Evolutionary conservation across 208 protist genomes (phyloP).

Genomic region (Kentomonas sorsogonicus): DNA sequence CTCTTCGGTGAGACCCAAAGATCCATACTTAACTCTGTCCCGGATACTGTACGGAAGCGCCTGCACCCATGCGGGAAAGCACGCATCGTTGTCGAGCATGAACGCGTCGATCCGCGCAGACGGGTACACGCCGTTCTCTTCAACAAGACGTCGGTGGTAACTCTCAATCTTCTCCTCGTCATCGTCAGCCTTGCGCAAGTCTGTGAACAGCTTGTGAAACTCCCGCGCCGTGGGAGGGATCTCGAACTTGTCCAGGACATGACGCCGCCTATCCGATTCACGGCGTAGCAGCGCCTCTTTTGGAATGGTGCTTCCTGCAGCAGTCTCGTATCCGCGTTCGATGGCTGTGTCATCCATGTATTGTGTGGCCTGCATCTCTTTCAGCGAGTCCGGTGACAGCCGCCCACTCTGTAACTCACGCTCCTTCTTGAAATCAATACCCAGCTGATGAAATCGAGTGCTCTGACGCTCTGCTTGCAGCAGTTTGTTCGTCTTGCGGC

Average conservation of each 20-base stretch:
- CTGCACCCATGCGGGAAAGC: constrained; percentile 82
- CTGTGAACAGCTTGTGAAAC: constrained; percentile 58
- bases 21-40: constrained; percentile 86
- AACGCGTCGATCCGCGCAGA: constrained; percentile 73
- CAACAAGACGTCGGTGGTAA: constrained; percentile 61
- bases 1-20: constrained; percentile 80
- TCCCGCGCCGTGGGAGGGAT: constrained; percentile 64
- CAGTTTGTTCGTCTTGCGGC: constrained; percentile 34
- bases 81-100: constrained; percentile 82
- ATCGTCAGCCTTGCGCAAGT: constrained; percentile 42
- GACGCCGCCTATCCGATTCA: constrained; percentile 63
- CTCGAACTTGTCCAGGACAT: constrained; percentile 73
- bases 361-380: constrained; percentile 28
- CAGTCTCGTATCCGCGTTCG: background rate
- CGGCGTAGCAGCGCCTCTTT: constrained; percentile 50
- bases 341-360: constrained; percentile 32
- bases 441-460: constrained; percentile 22
- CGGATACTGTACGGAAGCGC: constrained; percentile 79
- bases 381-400: constrained; percentile 18
- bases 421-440: constrained; percentile 30
- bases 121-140: constrained; percentile 78
- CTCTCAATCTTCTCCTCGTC: constrained; percentile 49
- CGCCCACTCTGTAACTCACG: constrained; percentile 30
- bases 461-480: constrained; percentile 31
- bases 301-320: constrained; percentile 21